Evolutionary conservation across 2,329 filamentous ascomycete species (phyloP).

Genomic region (Aspergillus texensis): DNA sequence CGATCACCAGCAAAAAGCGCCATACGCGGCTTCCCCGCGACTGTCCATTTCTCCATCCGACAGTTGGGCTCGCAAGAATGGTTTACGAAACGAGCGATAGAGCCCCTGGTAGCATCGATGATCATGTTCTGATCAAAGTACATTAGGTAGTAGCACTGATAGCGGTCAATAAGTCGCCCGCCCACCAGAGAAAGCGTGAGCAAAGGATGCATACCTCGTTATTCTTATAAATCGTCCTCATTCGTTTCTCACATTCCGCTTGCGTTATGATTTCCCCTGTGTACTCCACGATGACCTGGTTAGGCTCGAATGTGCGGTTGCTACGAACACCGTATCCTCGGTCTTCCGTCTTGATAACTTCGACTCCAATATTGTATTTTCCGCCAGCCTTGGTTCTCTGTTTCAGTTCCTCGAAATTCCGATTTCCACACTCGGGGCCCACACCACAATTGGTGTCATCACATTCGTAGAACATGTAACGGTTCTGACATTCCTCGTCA

Average conservation of each 20-base stretch:
- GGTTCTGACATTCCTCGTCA: slow-evolving; percentile 87
- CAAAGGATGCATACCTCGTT: slow-evolving; percentile 69
- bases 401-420: slow-evolving; percentile 79
- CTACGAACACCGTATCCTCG: slow-evolving; percentile 90
- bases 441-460: slow-evolving; percentile 86
- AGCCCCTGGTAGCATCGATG: slow-evolving; percentile 93
- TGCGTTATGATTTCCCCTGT: slow-evolving; percentile 97
- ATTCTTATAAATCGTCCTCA: slow-evolving; percentile 91
- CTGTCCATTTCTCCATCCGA: slow-evolving; percentile 97
- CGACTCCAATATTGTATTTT: slow-evolving; percentile 88
- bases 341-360: slow-evolving; percentile 87
- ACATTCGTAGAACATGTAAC: slow-evolving; percentile 97
- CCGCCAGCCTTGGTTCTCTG: slow-evolving; percentile 75
- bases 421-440: slow-evolving; percentile 79
- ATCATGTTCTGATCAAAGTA: slow-evolving; percentile 98
- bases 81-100: slow-evolving; percentile 96
- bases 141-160: slow-evolving; percentile 95
- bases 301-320: slow-evolving; percentile 81
- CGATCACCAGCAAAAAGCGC: slow-evolving; percentile 89
- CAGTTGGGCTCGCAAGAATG: slow-evolving; percentile 97
- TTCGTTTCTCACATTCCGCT: slow-evolving; percentile 86
- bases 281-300: slow-evolving; percentile 98
- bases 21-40: slow-evolving; percentile 91
- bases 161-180: slow-evolving; percentile 15
- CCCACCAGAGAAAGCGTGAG: background rate